Base-by-base conservation (phyloP, 805 yeast genomes). In the Yarrowia divulgata region DNA sequence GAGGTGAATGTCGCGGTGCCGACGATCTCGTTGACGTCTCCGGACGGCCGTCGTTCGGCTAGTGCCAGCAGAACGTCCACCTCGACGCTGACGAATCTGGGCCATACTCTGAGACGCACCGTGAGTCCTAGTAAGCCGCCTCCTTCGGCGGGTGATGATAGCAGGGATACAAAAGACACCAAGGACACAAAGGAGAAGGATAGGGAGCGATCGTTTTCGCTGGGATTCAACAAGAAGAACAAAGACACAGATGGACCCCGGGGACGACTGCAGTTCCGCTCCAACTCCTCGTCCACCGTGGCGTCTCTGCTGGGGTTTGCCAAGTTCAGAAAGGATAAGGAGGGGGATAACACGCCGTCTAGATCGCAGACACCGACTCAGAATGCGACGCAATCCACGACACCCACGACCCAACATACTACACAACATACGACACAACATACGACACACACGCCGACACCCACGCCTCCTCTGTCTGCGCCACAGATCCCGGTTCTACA, bases 211-310 rank as follows among this genome's bases (percentile, higher is more conserved):
- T 60, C 66, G 9, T 60, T 60, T 16, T 60, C 66, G 40, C 52
- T 60, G 42, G 66, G 66, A 6, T 60, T 60, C 66, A 60, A 60
- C 50, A 60, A 60, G 18, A 60, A 60, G 52, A 45, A 23, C 29
- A 23, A 60, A 43, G 39, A 48, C 18, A 12, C 49, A 3, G 68
- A 63, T 13, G 57, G 57, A 0, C 57, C 68, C 3, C 23, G 68
- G 0, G 68, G 68, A 9, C 45, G 68, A 39, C 57, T 63, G n/a
- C 55, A 63, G 48, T 63, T 49, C 37, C 39, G 68, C n/a, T 49
- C 68, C 23, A 63, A 63, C 57, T 63, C 68, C 32, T 63, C 68
- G 37, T 63, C 68, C 46, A 63, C 68, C 10, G 68, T 63, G 57
- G 55, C 68, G 12, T 63, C 68, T 9, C 29, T 63, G 23, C 18